Conservation (phyloP, 768 basidiomycete species). For the Podaxis sp. region DNA sequence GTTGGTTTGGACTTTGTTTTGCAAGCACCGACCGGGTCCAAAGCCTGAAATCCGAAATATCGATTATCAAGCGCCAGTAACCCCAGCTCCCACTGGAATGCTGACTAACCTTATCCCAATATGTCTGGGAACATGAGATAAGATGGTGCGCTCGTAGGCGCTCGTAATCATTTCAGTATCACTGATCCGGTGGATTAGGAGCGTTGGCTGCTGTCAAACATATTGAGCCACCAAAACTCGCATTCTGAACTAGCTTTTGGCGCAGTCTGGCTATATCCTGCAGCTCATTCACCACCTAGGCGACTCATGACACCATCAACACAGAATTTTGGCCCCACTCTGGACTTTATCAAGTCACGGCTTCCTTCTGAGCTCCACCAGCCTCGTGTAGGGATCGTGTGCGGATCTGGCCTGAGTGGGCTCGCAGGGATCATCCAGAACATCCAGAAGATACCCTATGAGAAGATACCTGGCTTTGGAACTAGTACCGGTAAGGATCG, state of each 20-base stretch:
- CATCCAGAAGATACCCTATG: conserved; percentile 62
- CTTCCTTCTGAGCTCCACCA: conserved; percentile 36
- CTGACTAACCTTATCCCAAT: neutral
- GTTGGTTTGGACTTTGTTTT: neutral
- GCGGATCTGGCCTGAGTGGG: conserved; percentile 82
- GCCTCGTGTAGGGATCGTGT: conserved; percentile 80
- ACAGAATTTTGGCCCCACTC: conserved; percentile 24
- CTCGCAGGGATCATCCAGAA: conserved; percentile 63
- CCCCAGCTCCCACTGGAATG: neutral
- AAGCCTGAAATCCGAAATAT: too few relatives aligned
- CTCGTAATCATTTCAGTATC: neutral
- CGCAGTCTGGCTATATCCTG: neutral
- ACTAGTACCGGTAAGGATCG: conserved; percentile 67
- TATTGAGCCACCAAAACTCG: neutral
- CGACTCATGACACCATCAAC: neutral
- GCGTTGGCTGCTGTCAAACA: too few relatives aligned
- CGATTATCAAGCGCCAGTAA: too few relatives aligned
- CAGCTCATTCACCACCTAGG: neutral
- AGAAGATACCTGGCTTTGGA: conserved; percentile 68
- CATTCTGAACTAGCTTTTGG: neutral
- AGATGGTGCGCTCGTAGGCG: neutral
- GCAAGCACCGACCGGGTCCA: neutral
- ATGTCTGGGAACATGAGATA: neutral
- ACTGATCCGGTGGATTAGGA: neutral
- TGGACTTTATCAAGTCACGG: conserved; percentile 30